These are phyloP conservation scores for Abortiporus biennis DNA, from an alignment of 1,284 basidiomycete species.

Conservation along the genomic window DNA sequence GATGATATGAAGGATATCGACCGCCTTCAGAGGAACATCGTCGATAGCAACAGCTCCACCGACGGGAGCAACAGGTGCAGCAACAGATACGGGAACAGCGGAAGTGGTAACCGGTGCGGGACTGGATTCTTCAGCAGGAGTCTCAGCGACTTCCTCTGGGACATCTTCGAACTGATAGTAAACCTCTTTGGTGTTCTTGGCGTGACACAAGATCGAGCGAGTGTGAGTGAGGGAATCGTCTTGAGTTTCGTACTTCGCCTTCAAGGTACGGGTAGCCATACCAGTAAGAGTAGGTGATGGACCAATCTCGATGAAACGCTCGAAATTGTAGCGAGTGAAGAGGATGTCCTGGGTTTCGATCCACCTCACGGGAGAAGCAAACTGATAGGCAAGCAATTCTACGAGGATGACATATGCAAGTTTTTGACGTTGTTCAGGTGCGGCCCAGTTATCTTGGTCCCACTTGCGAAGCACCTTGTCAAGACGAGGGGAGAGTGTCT, in stretches of 20 bases:
- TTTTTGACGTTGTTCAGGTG: constrained; percentile 79
- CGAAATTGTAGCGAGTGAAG: constrained; percentile 86
- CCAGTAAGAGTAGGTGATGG: constrained; percentile 95
- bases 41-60: constrained; percentile 73
- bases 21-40: constrained; percentile 88
- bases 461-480: constrained; percentile 91
- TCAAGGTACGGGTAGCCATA: constrained; percentile 93
- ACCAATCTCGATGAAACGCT: constrained; percentile 93
- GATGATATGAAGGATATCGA: constrained; percentile 85
- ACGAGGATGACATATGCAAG: constrained; percentile 95
- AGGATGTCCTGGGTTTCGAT: constrained; percentile 97
- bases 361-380: constrained; percentile 95
- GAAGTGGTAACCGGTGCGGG: constrained; percentile 39
- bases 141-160: constrained; percentile 38
- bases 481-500: constrained; percentile 89
- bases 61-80: constrained; percentile 41
- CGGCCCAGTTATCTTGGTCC: constrained; percentile 89
- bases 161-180: constrained; percentile 98
- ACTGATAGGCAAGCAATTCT: constrained; percentile 95
- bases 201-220: constrained; percentile 85
- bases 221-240: constrained; percentile 83
- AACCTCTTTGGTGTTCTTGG: constrained; percentile 95
- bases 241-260: constrained; percentile 91
- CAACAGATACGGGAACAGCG: constrained; percentile 36
- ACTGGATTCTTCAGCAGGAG: constrained; percentile 33